Evolutionary conservation across 306 rosid genomes (phyloP).

Genomic region (Dalbergia oliveri): DNA sequence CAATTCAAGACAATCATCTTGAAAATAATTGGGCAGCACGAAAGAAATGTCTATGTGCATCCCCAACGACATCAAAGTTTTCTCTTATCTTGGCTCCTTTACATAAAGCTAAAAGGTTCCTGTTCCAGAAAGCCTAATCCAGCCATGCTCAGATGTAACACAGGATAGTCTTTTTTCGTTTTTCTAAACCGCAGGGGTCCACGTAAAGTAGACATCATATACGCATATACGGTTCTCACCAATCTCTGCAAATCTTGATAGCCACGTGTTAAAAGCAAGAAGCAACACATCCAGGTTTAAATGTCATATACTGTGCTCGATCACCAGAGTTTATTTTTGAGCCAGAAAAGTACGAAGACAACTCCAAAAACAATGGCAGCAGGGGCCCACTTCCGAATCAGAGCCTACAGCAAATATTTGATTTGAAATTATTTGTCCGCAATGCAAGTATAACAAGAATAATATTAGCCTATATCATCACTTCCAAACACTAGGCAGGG

Average conservation of each 20-base stretch:
- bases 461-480: constrained; percentile 15
- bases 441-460: constrained; percentile 24
- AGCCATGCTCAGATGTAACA: constrained; percentile 42
- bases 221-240: constrained; percentile 34
- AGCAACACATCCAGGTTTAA: constrained; percentile 22
- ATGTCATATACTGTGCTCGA: constrained; percentile 35
- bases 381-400: constrained; percentile 97
- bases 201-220: constrained; percentile 35
- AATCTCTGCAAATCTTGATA: constrained; percentile 38
- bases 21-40: constrained; percentile 40
- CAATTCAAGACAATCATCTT: constrained; percentile 35
- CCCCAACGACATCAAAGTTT: constrained; percentile 49
- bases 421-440: constrained; percentile 43
- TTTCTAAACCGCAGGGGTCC: constrained; percentile 36
- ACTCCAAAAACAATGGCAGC: constrained; percentile 97
- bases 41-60: constrained; percentile 48
- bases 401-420: constrained; percentile 65
- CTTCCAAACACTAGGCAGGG: background rate
- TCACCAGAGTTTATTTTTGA: constrained; percentile 92
- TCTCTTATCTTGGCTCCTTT: constrained; percentile 51
- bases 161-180: constrained; percentile 36
- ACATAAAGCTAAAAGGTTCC: constrained; percentile 35
- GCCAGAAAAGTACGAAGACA: constrained; percentile 96
- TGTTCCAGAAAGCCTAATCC: constrained; percentile 47
- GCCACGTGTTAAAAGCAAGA: constrained; percentile 39